Evolutionary conservation across 108 stramenopile genomes (phyloP).

Genomic region (Skeletonema grethae): DNA sequence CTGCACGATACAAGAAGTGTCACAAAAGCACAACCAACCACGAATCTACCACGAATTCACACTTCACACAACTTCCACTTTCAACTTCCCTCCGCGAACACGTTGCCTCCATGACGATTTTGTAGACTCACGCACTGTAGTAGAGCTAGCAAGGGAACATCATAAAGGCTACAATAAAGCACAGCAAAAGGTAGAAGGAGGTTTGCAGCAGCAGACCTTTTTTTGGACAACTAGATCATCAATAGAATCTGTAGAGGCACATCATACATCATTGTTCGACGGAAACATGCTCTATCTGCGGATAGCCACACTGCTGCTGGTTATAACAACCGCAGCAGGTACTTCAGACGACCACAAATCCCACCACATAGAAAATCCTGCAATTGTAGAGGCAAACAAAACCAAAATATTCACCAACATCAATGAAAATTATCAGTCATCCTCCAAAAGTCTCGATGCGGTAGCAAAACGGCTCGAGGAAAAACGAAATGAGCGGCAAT

Average conservation of each 20-base stretch:
- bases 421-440: constrained; percentile 21
- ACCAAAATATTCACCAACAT: constrained; percentile 13
- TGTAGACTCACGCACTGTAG: not conserved
- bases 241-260: not conserved
- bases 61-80: no score
- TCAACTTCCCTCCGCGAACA: not conserved
- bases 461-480: constrained; percentile 32
- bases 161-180: no score
- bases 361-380: not conserved
- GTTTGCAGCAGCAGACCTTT: not conserved
- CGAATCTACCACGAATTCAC: not conserved
- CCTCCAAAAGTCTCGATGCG: constrained; percentile 25
- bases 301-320: not conserved
- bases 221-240: not conserved
- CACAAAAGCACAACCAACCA: not conserved
- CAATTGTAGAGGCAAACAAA: not conserved
- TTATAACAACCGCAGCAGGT: not conserved
- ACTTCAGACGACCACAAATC: not conserved
- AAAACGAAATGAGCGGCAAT: constrained; percentile 13
- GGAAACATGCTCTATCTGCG: not conserved
- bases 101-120: not conserved
- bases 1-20: not conserved
- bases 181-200: not conserved
- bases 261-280: not conserved
- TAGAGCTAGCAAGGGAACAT: not conserved